Conservation (phyloP, 768 basidiomycete genomes). For the Russula abietina region DNA sequence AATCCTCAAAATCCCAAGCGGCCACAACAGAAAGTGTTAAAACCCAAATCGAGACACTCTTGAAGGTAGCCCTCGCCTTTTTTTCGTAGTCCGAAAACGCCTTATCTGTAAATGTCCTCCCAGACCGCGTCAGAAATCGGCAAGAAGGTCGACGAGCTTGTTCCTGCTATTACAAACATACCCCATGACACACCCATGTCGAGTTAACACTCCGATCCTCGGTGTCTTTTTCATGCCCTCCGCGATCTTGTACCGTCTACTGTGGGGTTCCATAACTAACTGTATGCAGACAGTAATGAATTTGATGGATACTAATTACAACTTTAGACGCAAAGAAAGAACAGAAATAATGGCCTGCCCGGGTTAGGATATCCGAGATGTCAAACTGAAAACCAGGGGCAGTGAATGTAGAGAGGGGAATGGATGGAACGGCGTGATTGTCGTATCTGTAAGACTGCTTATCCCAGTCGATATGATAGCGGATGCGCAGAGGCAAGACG, state of each 20-base stretch:
- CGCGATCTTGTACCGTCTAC: background rate
- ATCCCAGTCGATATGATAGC: conserved; percentile 4
- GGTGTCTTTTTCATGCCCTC: background rate
- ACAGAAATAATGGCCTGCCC: conserved; percentile 2
- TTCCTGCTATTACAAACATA: conserved; percentile 9
- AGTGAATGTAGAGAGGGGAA: background rate
- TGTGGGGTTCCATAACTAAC: background rate
- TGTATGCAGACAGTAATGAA: conserved; percentile 6
- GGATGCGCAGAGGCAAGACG: conserved; percentile 3
- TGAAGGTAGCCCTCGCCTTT: conserved; percentile 47
- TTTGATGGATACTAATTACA: conserved; percentile 16
- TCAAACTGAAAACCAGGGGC: conserved; percentile 1
- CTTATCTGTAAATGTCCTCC: conserved; percentile 8
- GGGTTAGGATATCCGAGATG: conserved; percentile 16
- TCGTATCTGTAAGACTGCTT: conserved; percentile 2
- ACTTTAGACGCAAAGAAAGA: background rate
- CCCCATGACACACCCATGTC: background rate
- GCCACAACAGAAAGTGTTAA: conserved; percentile 74
- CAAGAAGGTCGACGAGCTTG: conserved; percentile 25
- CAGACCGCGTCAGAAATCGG: conserved; percentile 23
- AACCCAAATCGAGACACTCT: conserved; percentile 64
- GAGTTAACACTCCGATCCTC: background rate
- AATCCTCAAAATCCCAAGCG: conserved; percentile 69
- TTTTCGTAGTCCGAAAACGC: background rate
- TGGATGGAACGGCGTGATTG: background rate